These are phyloP conservation scores for Hyparrhenia diplandra DNA, from an alignment of 176 grass and related monocot species.

Conservation along the genomic window DNA sequence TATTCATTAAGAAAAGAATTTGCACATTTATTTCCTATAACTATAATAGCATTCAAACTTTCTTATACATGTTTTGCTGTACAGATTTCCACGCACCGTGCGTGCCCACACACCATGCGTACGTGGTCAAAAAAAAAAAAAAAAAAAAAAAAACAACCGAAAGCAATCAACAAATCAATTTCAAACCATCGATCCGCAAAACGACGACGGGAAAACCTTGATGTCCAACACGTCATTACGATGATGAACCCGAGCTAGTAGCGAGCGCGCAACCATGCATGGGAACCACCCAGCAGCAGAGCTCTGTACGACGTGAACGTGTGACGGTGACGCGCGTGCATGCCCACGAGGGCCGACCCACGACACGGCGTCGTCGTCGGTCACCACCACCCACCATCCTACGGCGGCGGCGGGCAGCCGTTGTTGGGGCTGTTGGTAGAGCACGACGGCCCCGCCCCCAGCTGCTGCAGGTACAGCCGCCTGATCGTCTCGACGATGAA, in stretches of 20 bases:
- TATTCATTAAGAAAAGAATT: background rate
- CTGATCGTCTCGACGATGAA: slow-evolving; percentile 31
- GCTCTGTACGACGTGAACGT: too few species aligned
- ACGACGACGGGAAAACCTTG: background rate
- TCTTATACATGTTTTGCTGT: background rate
- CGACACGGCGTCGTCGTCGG: background rate
- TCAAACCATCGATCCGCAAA: background rate
- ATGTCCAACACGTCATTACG: background rate
- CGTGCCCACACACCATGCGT: background rate
- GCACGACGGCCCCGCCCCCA: slow-evolving; percentile 39
- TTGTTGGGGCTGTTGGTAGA: slow-evolving; percentile 49
- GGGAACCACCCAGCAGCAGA: too few species aligned
- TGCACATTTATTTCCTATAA: background rate
- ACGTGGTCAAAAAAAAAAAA: background rate
- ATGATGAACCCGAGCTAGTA: too few species aligned
- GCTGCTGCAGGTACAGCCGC: slow-evolving; percentile 41
- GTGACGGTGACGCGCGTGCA: too few species aligned
- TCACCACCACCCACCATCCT: background rate
- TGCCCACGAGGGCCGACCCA: too few species aligned
- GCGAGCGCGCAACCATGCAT: too few species aligned
- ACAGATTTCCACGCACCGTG: background rate
- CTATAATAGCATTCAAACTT: background rate
- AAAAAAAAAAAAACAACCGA: background rate
- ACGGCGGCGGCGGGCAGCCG: slow-evolving; percentile 23
- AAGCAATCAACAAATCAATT: background rate